Conservation (phyloP, 805 yeast genomes). For the Hanseniaspora clermontiae region DNA sequence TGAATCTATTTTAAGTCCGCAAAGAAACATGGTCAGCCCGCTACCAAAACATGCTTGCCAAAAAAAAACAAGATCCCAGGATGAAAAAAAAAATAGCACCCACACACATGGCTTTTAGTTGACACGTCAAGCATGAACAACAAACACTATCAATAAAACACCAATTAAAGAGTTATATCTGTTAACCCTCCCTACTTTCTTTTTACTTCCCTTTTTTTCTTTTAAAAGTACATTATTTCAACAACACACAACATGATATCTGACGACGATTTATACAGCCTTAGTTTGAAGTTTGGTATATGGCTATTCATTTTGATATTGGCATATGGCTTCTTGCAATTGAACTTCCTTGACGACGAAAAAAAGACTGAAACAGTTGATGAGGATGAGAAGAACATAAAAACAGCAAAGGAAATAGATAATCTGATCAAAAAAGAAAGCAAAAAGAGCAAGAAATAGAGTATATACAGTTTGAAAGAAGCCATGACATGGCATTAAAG, state of each 20-base stretch:
- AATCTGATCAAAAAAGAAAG: not conserved
- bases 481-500: no score
- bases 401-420: not conserved
- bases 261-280: constrained; percentile 2
- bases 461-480: not conserved
- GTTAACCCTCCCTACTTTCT: not conserved
- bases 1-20: no score
- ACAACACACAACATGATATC: constrained; percentile 6
- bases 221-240: not conserved
- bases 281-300: constrained; percentile 9
- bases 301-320: not conserved
- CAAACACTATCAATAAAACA: no score
- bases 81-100: no score
- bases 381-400: not conserved
- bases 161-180: no score
- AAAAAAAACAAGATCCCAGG: no score
- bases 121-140: no score
- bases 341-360: not conserved
- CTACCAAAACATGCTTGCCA: no score
- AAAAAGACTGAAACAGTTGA: not conserved
- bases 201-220: no score
- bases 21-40: no score
- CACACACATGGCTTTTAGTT: no score
- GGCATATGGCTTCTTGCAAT: constrained; percentile 1
- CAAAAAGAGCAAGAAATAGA: not conserved